phyloP scores from a whole-genome alignment of 148 eudicot genomes.

The Pharnaceum exiguum region DNA sequence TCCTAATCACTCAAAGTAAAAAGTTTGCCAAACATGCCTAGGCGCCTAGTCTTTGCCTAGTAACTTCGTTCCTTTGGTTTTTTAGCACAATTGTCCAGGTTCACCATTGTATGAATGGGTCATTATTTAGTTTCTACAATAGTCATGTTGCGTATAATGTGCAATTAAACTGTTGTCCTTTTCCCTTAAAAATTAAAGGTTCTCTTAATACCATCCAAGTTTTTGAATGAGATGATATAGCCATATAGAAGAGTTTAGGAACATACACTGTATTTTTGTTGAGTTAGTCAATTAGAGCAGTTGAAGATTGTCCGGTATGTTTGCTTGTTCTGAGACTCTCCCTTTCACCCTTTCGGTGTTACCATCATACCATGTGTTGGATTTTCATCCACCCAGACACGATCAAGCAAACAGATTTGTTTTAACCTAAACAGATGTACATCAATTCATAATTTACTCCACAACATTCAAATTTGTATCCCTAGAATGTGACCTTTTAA shows the following conservation, averaged over 20 bases:
- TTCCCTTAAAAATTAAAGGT: background rate
- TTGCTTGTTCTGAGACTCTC: too few species aligned
- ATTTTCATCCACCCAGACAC: too few species aligned
- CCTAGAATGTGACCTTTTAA: too few species aligned
- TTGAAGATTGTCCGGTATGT: background rate
- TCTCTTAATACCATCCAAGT: background rate
- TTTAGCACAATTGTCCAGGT: background rate
- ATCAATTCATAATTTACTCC: too few species aligned
- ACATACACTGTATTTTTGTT: background rate
- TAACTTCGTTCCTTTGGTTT: background rate
- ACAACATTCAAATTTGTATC: too few species aligned
- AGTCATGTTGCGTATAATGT: background rate
- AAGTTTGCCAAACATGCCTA: background rate
- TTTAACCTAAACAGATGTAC: too few species aligned
- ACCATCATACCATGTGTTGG: too few species aligned
- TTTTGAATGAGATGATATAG: background rate
- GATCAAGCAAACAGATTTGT: too few species aligned
- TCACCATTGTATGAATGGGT: background rate
- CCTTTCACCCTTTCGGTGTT: background rate
- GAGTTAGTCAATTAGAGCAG: conserved; percentile 14
- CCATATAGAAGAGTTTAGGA: background rate
- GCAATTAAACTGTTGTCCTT: conserved; percentile 6
- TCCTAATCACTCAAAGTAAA: background rate
- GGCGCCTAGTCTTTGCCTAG: too few species aligned
- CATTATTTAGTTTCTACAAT: background rate